These are phyloP conservation scores for Vickermania spadyakhi DNA, from an alignment of 208 protist species.

Conservation along the genomic window DNA sequence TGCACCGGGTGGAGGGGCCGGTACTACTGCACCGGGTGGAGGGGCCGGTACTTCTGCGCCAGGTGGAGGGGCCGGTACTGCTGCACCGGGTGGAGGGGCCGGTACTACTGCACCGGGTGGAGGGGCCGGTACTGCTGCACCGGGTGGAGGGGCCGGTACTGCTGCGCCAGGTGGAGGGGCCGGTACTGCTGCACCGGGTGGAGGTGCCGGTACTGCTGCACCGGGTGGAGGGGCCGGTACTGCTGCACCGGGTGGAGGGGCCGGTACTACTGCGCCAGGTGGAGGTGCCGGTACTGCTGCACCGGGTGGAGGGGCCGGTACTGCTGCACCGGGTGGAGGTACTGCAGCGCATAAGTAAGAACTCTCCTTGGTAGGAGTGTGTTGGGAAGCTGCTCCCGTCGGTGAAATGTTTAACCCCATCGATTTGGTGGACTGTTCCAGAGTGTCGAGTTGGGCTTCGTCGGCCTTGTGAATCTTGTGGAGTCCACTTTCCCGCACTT, in stretches of 20 bases:
- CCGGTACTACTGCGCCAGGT: slow-evolving; percentile 5
- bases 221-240: slow-evolving; percentile 1
- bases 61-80: neutral
- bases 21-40: slow-evolving; percentile 2
- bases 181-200: slow-evolving; percentile 3
- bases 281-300: slow-evolving; percentile 12
- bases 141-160: neutral
- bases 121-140: neutral
- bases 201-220: slow-evolving; percentile 3
- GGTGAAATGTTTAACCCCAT: neutral
- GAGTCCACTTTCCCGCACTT: neutral
- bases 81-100: neutral
- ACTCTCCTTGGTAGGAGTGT: too few relatives aligned
- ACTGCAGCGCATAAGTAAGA: slow-evolving; percentile 3
- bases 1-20: too few relatives aligned
- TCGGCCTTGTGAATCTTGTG: neutral
- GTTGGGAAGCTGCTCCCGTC: neutral
- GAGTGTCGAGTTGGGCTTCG: neutral
- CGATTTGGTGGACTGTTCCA: neutral
- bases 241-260: neutral
- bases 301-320: slow-evolving; percentile 7
- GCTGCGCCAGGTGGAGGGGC: slow-evolving; percentile 4
- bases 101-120: neutral
- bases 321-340: slow-evolving; percentile 6
- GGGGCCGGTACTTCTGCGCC: slow-evolving; percentile 1